Base-by-base conservation (phyloP, 2,329 filamentous ascomycete genomes). In the Arthrobotrys sphaeroides region DNA sequence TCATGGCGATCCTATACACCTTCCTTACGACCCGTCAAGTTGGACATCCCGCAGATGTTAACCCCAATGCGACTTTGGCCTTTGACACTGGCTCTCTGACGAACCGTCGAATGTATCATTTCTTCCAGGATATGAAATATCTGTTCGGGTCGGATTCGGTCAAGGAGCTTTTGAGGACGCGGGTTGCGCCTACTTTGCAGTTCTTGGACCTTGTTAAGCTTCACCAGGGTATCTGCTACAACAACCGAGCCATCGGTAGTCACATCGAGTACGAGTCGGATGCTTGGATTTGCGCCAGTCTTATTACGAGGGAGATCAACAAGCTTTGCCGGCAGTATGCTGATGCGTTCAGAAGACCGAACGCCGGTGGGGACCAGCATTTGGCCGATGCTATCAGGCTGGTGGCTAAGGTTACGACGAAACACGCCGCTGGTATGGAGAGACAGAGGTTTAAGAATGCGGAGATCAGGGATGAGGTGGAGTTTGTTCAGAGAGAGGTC, bases 261-360 rank as follows among this genome's bases (percentile, higher is more conserved):
- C 95, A 99, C 82, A 92, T 99, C 31, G 96, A 99, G 82, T 99
- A 98, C 81, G 95, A 99, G 83, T 96, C 94, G 1, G 96, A 99
- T 83, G 91, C 93, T 18, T 99, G 95, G 95, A 98, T 99, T 62
- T 96, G 92, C 70, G 94, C 95, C 2, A 97, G 94, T 5, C 86
- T 98, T 59, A 91, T 99, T 70, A 97, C 95, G 57, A 88, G 94
- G 59, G 94, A 99, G 82, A 94, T 99, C 82, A 98, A 98, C 81
- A 89, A 92, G 64, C 87, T 98, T 38, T 97, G 94, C 80, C 88
- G 94, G 77, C 91, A 95, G 80, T 90, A 98, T 70, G 90, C 93
- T 0, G 92, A 96, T 79, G 90, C 95, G 0, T 99, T 97, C 85
- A 88, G 89, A 57, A 88, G 90, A 80, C 87, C 87, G 43, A 86